Conservation (phyloP, 192 early-diverging fungal species). For the Coemansia asiatica region DNA sequence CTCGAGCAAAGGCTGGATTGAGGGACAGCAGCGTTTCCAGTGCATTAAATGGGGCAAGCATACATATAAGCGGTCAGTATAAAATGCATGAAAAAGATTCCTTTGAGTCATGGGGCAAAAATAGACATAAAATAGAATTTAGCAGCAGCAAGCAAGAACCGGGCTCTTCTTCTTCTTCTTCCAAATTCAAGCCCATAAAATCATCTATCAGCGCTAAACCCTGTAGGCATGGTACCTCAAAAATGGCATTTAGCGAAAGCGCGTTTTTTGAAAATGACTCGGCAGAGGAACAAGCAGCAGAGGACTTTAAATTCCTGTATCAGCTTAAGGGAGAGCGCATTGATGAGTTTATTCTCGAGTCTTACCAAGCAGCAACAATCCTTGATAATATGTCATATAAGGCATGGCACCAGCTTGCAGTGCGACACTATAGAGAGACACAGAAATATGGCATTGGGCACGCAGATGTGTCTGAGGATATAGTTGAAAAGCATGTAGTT, state of each 20-base stretch:
- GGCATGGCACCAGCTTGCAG: constrained; percentile 97
- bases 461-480: constrained; percentile 61
- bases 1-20: constrained; percentile 9
- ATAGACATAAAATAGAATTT: too few species aligned
- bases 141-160: too few species aligned
- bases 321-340: constrained; percentile 24
- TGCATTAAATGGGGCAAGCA: too few species aligned
- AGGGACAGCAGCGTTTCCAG: not conserved
- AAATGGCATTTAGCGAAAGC: not conserved
- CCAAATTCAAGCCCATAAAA: too few species aligned
- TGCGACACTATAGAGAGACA: constrained; percentile 84
- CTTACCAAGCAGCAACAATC: constrained; percentile 81
- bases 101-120: too few species aligned
- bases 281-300: not conserved
- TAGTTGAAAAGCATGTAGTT: constrained; percentile 58
- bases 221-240: too few species aligned
- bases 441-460: constrained; percentile 72
- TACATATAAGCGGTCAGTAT: too few species aligned
- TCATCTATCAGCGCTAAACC: too few species aligned
- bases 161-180: too few species aligned
- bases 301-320: constrained; percentile 22
- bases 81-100: too few species aligned
- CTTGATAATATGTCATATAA: constrained; percentile 93
- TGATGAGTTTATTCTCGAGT: constrained; percentile 67
- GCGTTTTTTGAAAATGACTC: not conserved